Base-by-base conservation (phyloP, 2,329 filamentous ascomycete species). In the Pestalotiopsis sp. region DNA sequence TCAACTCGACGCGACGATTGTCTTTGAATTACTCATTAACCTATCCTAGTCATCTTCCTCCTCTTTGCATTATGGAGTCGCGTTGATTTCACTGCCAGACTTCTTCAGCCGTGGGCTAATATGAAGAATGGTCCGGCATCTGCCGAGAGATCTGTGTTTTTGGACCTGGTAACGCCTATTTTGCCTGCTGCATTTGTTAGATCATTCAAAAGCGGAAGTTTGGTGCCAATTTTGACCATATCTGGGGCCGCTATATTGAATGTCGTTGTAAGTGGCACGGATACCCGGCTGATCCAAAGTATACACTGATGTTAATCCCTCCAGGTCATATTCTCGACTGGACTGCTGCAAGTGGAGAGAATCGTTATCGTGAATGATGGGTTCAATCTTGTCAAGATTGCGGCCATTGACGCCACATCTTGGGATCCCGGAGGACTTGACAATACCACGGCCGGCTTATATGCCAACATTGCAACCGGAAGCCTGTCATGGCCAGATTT, bases 31-130 rank as follows among this genome's bases (percentile, higher is more conserved):
- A 1, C 5, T 13, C 20, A 11, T n/a, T 14, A 12, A 3, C 6
- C 0, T 14, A 9, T 13, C 13, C 23, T 60, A 68, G 67, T 62
- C 1, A 52, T 62, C 2, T 39, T 39, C 3, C 3, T 56, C 6
- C 61, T 68, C 1, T 36, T 68, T 5, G 57, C 67, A 12, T 17
- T 66, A 12, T 69, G 68, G 68, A 59, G 66, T 9, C n/a, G 59
- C 0, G 60, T 69, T 4, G 68, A 66, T 49, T 66, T 69, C 3
- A 62, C 63, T 1, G 59, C 58, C 23, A 65, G 63, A 20, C 6
- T 66, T 2, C 68, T 69, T 4, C 64, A 66, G 20, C 68, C 68
- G 2, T 69, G 68, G 68, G 45, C 39, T 12, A 66, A 69, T 11
- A 49, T 69, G 12, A 49, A 25, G 17, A 20, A 57, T 3, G 68